Base-by-base conservation (phyloP, 306 rosid genomes). In the Heteromeles arbutifolia region DNA sequence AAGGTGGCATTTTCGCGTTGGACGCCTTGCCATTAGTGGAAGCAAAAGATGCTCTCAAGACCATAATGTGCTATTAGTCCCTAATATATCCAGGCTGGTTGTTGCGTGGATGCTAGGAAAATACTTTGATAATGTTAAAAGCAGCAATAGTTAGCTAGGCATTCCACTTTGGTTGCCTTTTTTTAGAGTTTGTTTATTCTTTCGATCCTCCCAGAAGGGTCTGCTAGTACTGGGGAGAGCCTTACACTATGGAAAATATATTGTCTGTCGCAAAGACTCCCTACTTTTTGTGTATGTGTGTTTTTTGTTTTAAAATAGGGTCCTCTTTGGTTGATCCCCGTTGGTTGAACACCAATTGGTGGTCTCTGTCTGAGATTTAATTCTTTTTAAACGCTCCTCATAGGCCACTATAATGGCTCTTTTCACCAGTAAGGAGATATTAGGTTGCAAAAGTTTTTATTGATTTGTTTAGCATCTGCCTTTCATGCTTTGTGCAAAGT, bases 1-100 rank as follows among this genome's bases (percentile, higher is more conserved):
- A 34, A 72, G 78, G 50, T 76, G 82, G 53, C 68, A 68, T 10
- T 58, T 67, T 48, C 10, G 6, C 11, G 57, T 62, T 85, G 85
- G 78, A 21, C 72, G 65, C 72, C 74, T 74, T 86, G 84, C 85
- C 67, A 75, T 58, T 85, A 77, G 58, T 71, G 89, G 87, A 84
- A 85, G 72, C 73, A 58, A 34, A 65, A 21, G 70, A 61, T 70
- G 71, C 77, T 77, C 73, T 12, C 31, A 26, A 44, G 22, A 59
- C 70, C 72, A 50, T 50, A 43, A 66, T 73, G 18, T 48, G 54
- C 1, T 4, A 14, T 48, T 48, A 48, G 54, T 48, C 21, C 54
- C 5, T 43, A 43, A 48, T 48, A 15, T 48, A 13, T 13, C 1
- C 7, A 15, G 43, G 68, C 26, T 75, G 53, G 81, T 79, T 77